phyloP scores from a whole-genome alignment of 2,329 filamentous ascomycete genomes.

The Aspergillus cejpii region DNA sequence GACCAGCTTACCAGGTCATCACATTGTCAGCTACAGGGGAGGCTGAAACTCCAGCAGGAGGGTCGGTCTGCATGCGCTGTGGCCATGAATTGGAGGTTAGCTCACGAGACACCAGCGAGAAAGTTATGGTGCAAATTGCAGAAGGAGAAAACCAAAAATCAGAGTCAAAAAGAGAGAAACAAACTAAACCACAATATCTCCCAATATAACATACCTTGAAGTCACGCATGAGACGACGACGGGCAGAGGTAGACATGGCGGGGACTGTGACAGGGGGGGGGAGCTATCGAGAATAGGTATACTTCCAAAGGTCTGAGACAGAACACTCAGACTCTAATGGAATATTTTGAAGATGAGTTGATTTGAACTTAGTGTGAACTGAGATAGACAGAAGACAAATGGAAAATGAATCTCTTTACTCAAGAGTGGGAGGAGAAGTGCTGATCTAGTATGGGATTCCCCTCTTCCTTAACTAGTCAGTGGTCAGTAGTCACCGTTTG shows the following conservation, averaged over 20 bases:
- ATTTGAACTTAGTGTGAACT: not conserved
- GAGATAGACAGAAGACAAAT: not conserved
- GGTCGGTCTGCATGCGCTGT: conserved; percentile 98
- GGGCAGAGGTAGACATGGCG: conserved; percentile 83
- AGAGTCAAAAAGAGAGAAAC: not conserved
- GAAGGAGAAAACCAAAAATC: conserved; percentile 3
- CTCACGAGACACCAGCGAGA: conserved; percentile 1
- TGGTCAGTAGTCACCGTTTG: not conserved
- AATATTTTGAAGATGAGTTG: conserved; percentile 1
- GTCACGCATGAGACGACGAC: conserved; percentile 95
- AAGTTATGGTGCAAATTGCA: not conserved
- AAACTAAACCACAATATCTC: not conserved
- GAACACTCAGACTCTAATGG: not conserved
- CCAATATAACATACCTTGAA: conserved; percentile 68
- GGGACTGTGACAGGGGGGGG: conserved; percentile 9
- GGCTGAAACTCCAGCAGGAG: conserved; percentile 90
- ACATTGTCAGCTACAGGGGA: conserved; percentile 68
- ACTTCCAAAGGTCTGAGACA: conserved; percentile 2
- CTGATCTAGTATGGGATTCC: not conserved
- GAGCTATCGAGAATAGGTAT: conserved; percentile 8
- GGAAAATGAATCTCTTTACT: not conserved
- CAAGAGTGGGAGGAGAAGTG: conserved; percentile 13
- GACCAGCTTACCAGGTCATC: conserved; percentile 32
- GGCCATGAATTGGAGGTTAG: conserved; percentile 13
- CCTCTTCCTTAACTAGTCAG: not conserved